A percentile compares a stretch with the other conserved stretches of the same genome.
Evolutionary conservation across 768 basidiomycete species (phyloP).

Genomic region (Leccinum broughii): DNA sequence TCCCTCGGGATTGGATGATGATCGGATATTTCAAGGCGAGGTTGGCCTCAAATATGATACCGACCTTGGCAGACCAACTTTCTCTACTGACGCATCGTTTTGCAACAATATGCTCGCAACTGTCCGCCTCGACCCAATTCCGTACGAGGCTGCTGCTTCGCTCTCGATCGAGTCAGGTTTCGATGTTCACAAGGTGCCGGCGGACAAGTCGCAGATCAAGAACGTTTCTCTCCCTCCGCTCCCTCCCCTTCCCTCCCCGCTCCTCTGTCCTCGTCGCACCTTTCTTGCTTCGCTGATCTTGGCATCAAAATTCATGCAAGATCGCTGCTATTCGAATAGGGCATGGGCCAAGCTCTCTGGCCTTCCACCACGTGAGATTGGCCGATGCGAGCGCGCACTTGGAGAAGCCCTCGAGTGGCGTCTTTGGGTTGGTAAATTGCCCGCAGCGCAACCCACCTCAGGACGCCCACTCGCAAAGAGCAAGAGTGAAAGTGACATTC

Average conservation of each 20-base stretch:
- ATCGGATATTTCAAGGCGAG: slow-evolving; percentile 44
- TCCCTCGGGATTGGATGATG: slow-evolving; percentile 43
- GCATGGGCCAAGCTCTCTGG: slow-evolving; percentile 97
- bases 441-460: slow-evolving; percentile 34
- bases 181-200: slow-evolving; percentile 10
- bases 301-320: slow-evolving; percentile 91
- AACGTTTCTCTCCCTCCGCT: slow-evolving; percentile 33
- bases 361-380: slow-evolving; percentile 80
- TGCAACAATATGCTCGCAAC: slow-evolving; percentile 42
- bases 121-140: slow-evolving; percentile 40
- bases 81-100: slow-evolving; percentile 6
- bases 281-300: slow-evolving; percentile 88
- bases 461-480: slow-evolving; percentile 46
- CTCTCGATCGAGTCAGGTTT: slow-evolving; percentile 19
- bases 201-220: slow-evolving; percentile 14
- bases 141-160: slow-evolving; percentile 14
- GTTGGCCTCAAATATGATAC: slow-evolving; percentile 44
- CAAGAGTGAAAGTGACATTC: slow-evolving; percentile 50
- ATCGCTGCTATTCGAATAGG: slow-evolving; percentile 89
- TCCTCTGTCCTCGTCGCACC: slow-evolving; percentile 84
- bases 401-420: slow-evolving; percentile 87
- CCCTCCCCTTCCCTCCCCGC: slow-evolving; percentile 66
- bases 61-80: slow-evolving; percentile 27
- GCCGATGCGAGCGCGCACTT: slow-evolving; percentile 84
- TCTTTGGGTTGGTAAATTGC: slow-evolving; percentile 86